Conservation (phyloP, 768 basidiomycete species). For the Leccinellum rugosiceps region DNA sequence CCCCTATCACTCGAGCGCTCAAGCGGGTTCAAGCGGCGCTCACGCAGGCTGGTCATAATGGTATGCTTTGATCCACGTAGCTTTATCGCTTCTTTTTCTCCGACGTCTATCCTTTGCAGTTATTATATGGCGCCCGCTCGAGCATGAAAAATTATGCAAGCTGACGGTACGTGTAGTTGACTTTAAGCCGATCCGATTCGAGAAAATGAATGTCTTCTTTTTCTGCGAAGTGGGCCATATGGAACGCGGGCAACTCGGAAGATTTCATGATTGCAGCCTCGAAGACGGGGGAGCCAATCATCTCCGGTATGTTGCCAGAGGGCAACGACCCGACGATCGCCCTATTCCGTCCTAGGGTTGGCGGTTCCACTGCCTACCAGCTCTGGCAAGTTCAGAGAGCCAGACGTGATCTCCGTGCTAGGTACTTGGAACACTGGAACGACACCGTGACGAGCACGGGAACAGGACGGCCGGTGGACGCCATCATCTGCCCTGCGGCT, state of each 20-base stretch:
- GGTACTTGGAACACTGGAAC: constrained; percentile 64
- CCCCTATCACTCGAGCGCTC: constrained; percentile 61
- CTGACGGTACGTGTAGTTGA: constrained; percentile 38
- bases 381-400: constrained; percentile 66
- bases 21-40: constrained; percentile 55
- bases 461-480: constrained; percentile 73
- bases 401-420: constrained; percentile 44
- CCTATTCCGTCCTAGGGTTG: constrained; percentile 25
- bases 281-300: constrained; percentile 51
- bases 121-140: constrained; percentile 62
- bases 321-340: constrained; percentile 17
- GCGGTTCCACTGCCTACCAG: constrained; percentile 48
- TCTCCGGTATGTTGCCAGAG: constrained; percentile 44
- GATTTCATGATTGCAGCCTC: constrained; percentile 42
- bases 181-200: background rate
- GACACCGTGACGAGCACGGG: constrained; percentile 47
- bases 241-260: constrained; percentile 43
- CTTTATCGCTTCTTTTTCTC: background rate
- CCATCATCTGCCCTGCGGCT: constrained; percentile 63
- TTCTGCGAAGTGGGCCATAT: constrained; percentile 37
- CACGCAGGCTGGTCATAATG: constrained; percentile 58
- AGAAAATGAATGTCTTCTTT: background rate
- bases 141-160: constrained; percentile 46
- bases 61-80: constrained; percentile 31
- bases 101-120: constrained; percentile 37